Evolutionary conservation across 1,284 basidiomycete species (phyloP).

Genomic region (Ustilago tritici): DNA sequence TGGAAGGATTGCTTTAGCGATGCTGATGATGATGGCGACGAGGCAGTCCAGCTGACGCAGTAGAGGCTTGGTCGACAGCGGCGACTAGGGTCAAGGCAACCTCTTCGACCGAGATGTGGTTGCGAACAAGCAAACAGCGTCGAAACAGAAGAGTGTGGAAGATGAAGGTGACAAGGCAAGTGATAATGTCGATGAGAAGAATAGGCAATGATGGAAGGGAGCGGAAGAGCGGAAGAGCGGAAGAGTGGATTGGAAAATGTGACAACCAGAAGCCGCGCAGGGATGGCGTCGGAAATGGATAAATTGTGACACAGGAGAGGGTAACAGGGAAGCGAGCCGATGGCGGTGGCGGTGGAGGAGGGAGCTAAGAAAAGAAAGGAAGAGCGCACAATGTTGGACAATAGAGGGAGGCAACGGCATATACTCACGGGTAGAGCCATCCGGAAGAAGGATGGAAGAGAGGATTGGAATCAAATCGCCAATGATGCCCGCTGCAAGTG

Average conservation of each 20-base stretch:
- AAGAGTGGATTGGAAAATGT: slow-evolving; percentile 2
- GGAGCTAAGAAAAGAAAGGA: not conserved
- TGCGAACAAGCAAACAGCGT: not conserved
- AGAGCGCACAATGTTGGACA: not conserved
- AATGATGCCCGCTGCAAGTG: slow-evolving; percentile 34
- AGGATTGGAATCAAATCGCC: slow-evolving; percentile 21
- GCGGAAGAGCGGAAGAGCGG: not conserved
- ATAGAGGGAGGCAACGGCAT: slow-evolving; percentile 1
- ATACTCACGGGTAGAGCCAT: slow-evolving; percentile 38
- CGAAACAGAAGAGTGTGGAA: not conserved
- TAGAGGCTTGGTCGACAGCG: slow-evolving; percentile 1
- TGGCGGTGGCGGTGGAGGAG: slow-evolving; percentile 8
- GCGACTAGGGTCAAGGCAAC: not conserved
- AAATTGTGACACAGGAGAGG: slow-evolving; percentile 11
- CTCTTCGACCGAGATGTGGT: not conserved
- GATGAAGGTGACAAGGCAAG: not conserved
- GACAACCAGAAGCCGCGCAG: slow-evolving; percentile 23
- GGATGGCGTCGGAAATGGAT: slow-evolving; percentile 12
- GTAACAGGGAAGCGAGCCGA: slow-evolving; percentile 4
- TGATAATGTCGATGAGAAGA: not conserved
- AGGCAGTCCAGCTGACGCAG: not conserved
- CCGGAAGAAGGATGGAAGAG: slow-evolving; percentile 21
- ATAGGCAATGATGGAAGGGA: not conserved
- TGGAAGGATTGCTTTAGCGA: slow-evolving; percentile 1
- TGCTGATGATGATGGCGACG: not conserved